Percentiles rank a stretch among this genome's conserved stretches.
Conservation (phyloP, 1,284 basidiomycete species). For the Hemileia vastatrix region DNA sequence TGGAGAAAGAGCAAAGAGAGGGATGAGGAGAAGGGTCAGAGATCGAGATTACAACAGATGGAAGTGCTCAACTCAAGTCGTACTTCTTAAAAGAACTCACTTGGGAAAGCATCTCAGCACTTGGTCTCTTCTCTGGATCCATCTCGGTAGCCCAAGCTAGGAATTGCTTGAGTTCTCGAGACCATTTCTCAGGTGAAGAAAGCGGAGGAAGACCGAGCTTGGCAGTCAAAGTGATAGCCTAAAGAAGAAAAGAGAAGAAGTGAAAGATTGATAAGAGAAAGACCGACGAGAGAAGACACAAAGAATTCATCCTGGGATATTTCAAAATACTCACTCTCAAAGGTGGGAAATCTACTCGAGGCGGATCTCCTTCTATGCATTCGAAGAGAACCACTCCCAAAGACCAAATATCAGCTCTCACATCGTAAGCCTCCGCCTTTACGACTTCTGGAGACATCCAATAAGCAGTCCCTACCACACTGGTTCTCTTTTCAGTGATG, state of each 20-base stretch:
- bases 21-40: background rate
- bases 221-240: too few species aligned
- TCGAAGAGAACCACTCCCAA: conserved; percentile 83
- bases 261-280: background rate
- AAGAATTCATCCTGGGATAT: background rate
- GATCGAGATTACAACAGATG: background rate
- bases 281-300: background rate
- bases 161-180: too few species aligned
- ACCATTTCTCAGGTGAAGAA: too few species aligned
- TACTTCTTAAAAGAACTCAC: conserved; percentile 15
- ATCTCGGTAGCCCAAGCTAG: too few species aligned
- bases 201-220: too few species aligned
- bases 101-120: conserved; percentile 31
- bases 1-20: background rate
- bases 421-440: conserved; percentile 97
- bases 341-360: conserved; percentile 92
- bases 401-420: conserved; percentile 80
- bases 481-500: conserved; percentile 88
- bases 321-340: conserved; percentile 98
- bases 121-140: too few species aligned
- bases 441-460: conserved; percentile 97
- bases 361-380: conserved; percentile 90
- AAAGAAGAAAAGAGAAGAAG: background rate
- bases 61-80: background rate
- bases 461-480: conserved; percentile 73